These are phyloP conservation scores for Huntiella decipiens DNA, from an alignment of 2,329 filamentous ascomycete genomes.

Conservation along the genomic window DNA sequence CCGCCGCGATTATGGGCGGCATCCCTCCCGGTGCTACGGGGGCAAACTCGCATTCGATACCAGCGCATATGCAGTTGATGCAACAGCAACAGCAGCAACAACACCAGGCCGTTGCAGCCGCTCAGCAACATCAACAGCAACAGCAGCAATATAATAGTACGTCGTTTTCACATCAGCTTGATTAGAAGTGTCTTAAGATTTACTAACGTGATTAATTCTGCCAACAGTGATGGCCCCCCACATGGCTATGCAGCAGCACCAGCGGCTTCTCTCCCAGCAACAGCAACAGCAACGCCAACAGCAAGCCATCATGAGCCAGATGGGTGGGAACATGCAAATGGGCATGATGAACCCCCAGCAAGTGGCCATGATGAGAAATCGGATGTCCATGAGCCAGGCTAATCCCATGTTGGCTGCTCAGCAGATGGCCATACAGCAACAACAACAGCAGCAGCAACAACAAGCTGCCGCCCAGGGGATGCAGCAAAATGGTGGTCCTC, in stretches of 20 bases:
- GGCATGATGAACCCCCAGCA: conserved; percentile 30
- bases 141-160: conserved; percentile 8
- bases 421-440: conserved; percentile 25
- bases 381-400: neutral
- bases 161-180: neutral
- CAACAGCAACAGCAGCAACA: conserved; percentile 35
- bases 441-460: conserved; percentile 24
- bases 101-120: neutral
- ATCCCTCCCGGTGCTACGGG: conserved; percentile 50
- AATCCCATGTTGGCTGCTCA: conserved; percentile 24
- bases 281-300: conserved; percentile 34
- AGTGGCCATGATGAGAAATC: conserved; percentile 26
- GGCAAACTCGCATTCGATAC: conserved; percentile 47
- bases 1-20: conserved; percentile 51
- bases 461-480: conserved; percentile 17
- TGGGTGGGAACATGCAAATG: conserved; percentile 34
- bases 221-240: conserved; percentile 17
- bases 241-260: conserved; percentile 29
- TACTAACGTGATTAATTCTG: neutral
- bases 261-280: conserved; percentile 34
- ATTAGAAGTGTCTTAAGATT: too few relatives aligned
- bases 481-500: conserved; percentile 24
- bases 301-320: conserved; percentile 33
- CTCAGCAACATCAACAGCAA: conserved; percentile 18
- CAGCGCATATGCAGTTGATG: conserved; percentile 43